Percentiles rank a stretch among this genome's conserved stretches.
These are phyloP conservation scores for Pseudogymnoascus sp. DNA, from an alignment of 2,329 filamentous ascomycete genomes.

Conservation along the genomic window DNA sequence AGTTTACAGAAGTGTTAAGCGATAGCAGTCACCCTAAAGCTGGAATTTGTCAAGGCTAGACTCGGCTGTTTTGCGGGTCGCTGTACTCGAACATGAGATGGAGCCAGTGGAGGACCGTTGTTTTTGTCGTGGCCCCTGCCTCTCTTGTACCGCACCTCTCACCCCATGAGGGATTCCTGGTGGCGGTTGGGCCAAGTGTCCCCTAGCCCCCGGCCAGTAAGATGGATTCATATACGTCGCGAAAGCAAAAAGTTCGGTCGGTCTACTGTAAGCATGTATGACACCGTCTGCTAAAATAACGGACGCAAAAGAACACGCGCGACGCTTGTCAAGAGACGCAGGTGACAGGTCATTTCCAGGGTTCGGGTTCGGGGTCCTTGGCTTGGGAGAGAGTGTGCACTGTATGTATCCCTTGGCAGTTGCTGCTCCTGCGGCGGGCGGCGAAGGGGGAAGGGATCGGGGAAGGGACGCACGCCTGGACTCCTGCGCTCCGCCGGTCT, in stretches of 20 bases:
- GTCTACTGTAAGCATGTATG: not conserved
- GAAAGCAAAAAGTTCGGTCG: not conserved
- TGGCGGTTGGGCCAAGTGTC: not conserved
- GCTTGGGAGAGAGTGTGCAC: not conserved
- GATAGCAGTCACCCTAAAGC: not conserved
- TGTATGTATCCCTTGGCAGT: not conserved
- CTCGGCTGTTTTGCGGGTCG: constrained; percentile 2
- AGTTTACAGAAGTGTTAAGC: not conserved
- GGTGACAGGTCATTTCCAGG: constrained; percentile 2
- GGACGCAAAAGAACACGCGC: not conserved
- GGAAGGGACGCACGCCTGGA: not conserved
- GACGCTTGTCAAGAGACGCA: not conserved
- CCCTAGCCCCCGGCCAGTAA: not conserved
- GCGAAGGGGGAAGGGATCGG: not conserved
- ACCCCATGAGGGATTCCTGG: not conserved
- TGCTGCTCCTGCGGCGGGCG: not conserved
- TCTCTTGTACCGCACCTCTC: not conserved
- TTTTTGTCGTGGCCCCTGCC: not conserved
- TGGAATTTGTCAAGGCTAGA: constrained; percentile 2
- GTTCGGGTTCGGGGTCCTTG: not conserved
- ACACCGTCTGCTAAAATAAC: not conserved
- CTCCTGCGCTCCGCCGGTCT: not conserved
- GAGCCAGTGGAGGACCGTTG: not conserved
- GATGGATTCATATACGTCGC: not conserved
- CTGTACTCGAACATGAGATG: not conserved